phyloP scores from a whole-genome alignment of 202 grass and related monocot genomes.

The Sporobolus alterniflorus region DNA sequence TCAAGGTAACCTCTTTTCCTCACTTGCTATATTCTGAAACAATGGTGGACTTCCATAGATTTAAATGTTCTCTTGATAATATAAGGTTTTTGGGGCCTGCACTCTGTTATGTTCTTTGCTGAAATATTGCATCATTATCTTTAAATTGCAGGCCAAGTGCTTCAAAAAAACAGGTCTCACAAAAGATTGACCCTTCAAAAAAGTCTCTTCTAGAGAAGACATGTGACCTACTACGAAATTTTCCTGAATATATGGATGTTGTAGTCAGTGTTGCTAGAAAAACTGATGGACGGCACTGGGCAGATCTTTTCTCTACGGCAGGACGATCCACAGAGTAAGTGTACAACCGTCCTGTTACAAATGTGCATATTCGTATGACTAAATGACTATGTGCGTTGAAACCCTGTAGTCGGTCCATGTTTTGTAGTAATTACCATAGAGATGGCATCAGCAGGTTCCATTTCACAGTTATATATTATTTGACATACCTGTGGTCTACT shows the following conservation, averaged over 20 bases:
- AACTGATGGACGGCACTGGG: conserved; percentile 99
- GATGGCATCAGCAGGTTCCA: neutral
- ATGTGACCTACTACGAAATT: conserved; percentile 83
- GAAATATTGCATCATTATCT: neutral
- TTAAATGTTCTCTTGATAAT: conserved; percentile 16
- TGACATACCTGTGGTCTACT: neutral
- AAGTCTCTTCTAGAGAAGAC: conserved; percentile 94
- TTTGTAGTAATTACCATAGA: conserved; percentile 21
- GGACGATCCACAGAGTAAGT: conserved; percentile 96
- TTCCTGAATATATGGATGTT: conserved; percentile 98
- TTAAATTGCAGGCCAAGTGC: conserved; percentile 77
- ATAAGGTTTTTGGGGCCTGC: conserved; percentile 5
- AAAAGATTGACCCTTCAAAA: conserved; percentile 46
- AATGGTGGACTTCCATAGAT: conserved; percentile 1
- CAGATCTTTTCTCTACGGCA: conserved; percentile 94
- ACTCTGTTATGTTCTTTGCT: conserved; percentile 21
- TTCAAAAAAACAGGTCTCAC: conserved; percentile 66
- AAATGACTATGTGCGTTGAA: conserved; percentile 8
- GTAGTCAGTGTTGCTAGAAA: conserved; percentile 99
- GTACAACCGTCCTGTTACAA: neutral
- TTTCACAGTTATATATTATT: neutral
- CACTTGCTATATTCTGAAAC: conserved; percentile 31
- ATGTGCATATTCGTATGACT: conserved; percentile 18
- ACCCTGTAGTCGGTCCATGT: neutral
- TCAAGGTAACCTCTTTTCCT: conserved; percentile 72